Percentiles rank a stretch among this genome's conserved stretches.
Evolutionary conservation across 768 basidiomycete genomes (phyloP).

Genomic region (Mycena vulgaris): DNA sequence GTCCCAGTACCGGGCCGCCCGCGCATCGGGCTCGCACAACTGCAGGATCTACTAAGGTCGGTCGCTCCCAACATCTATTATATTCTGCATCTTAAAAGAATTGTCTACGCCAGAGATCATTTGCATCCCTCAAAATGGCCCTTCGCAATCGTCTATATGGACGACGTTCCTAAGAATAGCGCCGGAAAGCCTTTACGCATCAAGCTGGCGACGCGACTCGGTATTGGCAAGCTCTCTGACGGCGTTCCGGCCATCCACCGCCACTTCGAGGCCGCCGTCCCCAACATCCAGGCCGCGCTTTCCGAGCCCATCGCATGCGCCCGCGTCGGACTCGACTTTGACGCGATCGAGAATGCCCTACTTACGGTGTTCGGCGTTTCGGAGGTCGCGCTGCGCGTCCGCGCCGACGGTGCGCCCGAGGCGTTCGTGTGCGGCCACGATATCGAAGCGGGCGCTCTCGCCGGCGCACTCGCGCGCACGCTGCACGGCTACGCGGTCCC

Average conservation of each 20-base stretch:
- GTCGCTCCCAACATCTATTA: constrained; percentile 10
- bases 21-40: constrained; percentile 56
- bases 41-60: constrained; percentile 60
- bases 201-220: constrained; percentile 59
- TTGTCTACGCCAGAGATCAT: constrained; percentile 49
- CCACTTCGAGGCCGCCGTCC: constrained; percentile 59
- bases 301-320: constrained; percentile 57
- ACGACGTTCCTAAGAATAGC: constrained; percentile 62
- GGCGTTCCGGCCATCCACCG: constrained; percentile 50
- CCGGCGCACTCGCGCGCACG: constrained; percentile 38
- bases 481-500: constrained; percentile 61
- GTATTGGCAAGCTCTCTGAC: constrained; percentile 54
- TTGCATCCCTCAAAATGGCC: constrained; percentile 68
- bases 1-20: constrained; percentile 53
- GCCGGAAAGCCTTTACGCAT: constrained; percentile 66
- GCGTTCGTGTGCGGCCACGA: constrained; percentile 54
- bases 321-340: constrained; percentile 48
- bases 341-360: constrained; percentile 48
- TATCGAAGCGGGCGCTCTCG: constrained; percentile 41
- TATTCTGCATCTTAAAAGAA: not conserved
- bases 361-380: constrained; percentile 46
- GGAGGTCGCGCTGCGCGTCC: constrained; percentile 53
- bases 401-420: constrained; percentile 52
- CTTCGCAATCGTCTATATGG: constrained; percentile 63
- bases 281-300: constrained; percentile 50